Conservation (phyloP, 2,329 filamentous ascomycete species). For the Penicillium sumatraense region DNA sequence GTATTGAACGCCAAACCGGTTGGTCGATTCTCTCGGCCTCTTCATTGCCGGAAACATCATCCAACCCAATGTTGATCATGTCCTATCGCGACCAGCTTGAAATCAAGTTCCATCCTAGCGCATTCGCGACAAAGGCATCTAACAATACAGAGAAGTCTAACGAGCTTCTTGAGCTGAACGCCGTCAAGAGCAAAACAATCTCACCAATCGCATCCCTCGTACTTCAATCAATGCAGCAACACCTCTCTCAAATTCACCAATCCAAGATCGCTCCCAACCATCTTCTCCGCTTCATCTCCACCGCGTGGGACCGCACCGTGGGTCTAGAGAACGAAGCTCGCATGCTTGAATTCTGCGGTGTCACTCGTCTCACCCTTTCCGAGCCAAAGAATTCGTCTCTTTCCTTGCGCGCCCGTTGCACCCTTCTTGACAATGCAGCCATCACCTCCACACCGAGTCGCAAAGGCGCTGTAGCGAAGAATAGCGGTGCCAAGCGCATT, state of each 20-base stretch:
- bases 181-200: conserved; percentile 27
- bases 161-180: conserved; percentile 40
- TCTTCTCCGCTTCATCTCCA: conserved; percentile 46
- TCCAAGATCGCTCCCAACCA: conserved; percentile 41
- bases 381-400: conserved; percentile 30
- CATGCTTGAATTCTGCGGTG: conserved; percentile 49
- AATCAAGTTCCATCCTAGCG: conserved; percentile 47
- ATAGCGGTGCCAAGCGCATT: conserved; percentile 31
- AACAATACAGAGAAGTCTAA: conserved; percentile 28
- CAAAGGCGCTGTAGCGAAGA: conserved; percentile 15
- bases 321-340: conserved; percentile 49
- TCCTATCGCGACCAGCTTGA: conserved; percentile 47
- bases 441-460: conserved; percentile 15
- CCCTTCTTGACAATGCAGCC: conserved; percentile 35
- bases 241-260: conserved; percentile 42
- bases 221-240: conserved; percentile 45
- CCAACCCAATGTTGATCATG: conserved; percentile 45
- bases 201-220: conserved; percentile 47
- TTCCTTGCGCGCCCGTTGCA: conserved; percentile 44
- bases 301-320: conserved; percentile 47
- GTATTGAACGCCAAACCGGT: conserved; percentile 48
- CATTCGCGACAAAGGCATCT: conserved; percentile 35
- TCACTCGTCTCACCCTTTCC: conserved; percentile 44
- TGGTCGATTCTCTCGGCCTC: conserved; percentile 49
- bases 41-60: conserved; percentile 27